Base-by-base conservation (phyloP, 2,329 filamentous ascomycete genomes). In the Erysiphe pisi region DNA sequence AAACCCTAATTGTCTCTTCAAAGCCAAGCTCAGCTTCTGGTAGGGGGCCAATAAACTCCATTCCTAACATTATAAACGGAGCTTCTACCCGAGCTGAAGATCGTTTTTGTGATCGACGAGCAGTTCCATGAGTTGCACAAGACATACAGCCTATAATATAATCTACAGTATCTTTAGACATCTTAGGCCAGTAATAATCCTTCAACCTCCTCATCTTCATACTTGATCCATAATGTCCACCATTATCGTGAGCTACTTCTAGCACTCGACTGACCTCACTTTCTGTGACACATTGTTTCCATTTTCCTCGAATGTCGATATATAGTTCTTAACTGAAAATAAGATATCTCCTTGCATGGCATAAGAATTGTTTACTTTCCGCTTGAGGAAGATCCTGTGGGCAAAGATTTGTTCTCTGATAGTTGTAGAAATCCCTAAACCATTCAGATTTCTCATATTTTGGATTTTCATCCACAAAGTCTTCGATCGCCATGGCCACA, bases 91-190 rank as follows among this genome's bases (percentile, higher is more conserved):
- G 31, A 2, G 71, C 49, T 58, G 71, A 40, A 25, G 47, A 75
- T 47, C 58, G 71, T 28, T 45, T 75, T 75, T 58, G 71, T 25
- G 45, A 56, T 58, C 45, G 0, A 36, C 49, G 71, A 40, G 71
- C 71, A 20, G 45, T 58, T 22, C 71, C 45, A 22, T 75, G 47
- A 36, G 56, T 52, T 11, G 71, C 45, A 20, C 71, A 75, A 45
- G 25, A 20, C 71, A 75, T 75, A 75, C 71, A 75, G 36, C 71
- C 71, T 36, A 75, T 45, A 45, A n/a, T n/a, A n/a, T n/a, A n/a
- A n/a, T n/a, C n/a, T n/a, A n/a, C n/a, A n/a, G n/a, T n/a, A n/a
- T n/a, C n/a, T n/a, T n/a, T n/a, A n/a, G n/a, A n/a, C n/a, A n/a
- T n/a, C n/a, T n/a, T n/a, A n/a, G n/a, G n/a, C n/a, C n/a, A n/a